These are phyloP conservation scores for Amesomyces nigricolor DNA, from an alignment of 2,329 filamentous ascomycete species.

Conservation along the genomic window DNA sequence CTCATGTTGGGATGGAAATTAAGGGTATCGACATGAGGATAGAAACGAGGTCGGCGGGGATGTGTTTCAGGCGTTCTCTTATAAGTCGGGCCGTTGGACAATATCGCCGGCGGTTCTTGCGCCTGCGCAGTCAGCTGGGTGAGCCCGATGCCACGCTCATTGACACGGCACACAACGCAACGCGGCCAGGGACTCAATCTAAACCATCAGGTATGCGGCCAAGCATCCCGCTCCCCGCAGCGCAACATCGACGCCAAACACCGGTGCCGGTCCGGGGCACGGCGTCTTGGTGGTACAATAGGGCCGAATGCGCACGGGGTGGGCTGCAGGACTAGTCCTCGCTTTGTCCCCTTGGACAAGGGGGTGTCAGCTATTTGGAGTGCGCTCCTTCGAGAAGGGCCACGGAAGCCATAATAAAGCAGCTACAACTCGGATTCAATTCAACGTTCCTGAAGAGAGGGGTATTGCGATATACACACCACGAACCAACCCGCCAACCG, in stretches of 20 bases:
- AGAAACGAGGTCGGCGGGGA: background rate
- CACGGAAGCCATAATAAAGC: no score
- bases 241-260: background rate
- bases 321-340: background rate
- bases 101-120: background rate
- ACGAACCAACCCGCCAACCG: background rate
- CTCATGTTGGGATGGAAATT: no score
- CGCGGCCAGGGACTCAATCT: background rate
- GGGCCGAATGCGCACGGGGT: conserved; percentile 21
- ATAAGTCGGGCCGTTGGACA: conserved; percentile 13
- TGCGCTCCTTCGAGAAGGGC: no score
- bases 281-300: conserved; percentile 13
- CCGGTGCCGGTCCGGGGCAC: conserved; percentile 7
- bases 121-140: background rate
- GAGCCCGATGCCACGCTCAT: background rate
- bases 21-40: no score
- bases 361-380: background rate
- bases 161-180: conserved; percentile 9
- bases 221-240: conserved; percentile 13
- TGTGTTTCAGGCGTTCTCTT: background rate
- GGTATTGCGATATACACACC: conserved; percentile 8
- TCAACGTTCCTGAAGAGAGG: background rate
- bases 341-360: background rate
- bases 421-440: no score
- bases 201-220: background rate